These are phyloP conservation scores for Populus hybrid DNA, from an alignment of 441 rosid genomes.

Conservation along the genomic window DNA sequence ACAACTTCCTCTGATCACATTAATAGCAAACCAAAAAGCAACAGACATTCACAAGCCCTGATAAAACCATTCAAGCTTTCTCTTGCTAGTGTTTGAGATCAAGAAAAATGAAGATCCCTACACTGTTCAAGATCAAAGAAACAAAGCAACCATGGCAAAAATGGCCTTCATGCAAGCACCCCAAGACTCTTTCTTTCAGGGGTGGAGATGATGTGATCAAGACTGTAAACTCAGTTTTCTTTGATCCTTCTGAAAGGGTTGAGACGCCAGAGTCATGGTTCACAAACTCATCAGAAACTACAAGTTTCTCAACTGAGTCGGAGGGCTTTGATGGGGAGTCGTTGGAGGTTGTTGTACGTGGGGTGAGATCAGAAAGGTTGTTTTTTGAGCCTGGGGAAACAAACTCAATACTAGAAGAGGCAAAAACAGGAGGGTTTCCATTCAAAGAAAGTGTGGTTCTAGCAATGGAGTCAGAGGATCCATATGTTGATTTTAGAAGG, in stretches of 20 bases:
- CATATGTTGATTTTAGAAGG: conserved; percentile 54
- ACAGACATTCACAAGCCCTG: neutral
- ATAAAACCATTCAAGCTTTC: neutral
- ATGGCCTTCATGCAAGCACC: conserved; percentile 64
- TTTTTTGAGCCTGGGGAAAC: conserved; percentile 68
- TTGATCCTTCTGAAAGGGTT: conserved; percentile 24
- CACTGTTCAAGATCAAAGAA: conserved; percentile 39
- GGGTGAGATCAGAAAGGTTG: conserved; percentile 56
- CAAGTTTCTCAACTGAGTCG: conserved; percentile 41
- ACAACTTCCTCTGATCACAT: conserved; percentile 27
- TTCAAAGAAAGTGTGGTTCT: conserved; percentile 48
- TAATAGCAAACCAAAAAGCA: conserved; percentile 10
- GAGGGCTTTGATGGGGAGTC: conserved; percentile 28
- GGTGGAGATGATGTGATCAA: conserved; percentile 41
- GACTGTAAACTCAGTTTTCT: conserved; percentile 51
- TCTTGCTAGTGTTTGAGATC: neutral
- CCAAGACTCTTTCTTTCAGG: conserved; percentile 54
- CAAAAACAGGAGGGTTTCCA: conserved; percentile 26
- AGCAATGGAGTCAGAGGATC: conserved; percentile 64
- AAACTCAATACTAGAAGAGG: conserved; percentile 56
- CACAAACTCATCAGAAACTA: conserved; percentile 57
- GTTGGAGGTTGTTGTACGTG: conserved; percentile 52
- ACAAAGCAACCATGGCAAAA: conserved; percentile 29
- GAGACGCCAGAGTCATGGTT: conserved; percentile 57
- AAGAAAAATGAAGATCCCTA: conserved; percentile 43